Evolutionary conservation across 768 basidiomycete species (phyloP), one percentile per base, ranked within the genome.

Genomic region (Favolaschia claudopus): DNA sequence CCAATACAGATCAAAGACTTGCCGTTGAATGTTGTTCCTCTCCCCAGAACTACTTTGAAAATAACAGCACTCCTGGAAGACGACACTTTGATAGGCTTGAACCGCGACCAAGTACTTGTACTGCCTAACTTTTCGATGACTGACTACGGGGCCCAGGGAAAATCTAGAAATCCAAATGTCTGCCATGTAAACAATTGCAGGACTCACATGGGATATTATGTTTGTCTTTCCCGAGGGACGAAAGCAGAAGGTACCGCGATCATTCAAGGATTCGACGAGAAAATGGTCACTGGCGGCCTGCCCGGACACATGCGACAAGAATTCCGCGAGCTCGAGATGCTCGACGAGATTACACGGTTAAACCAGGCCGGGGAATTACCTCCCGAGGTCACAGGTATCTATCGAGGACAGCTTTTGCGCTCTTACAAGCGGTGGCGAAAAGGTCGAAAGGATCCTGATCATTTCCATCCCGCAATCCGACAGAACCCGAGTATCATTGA

Each of bases 291-390:
- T 17, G 60, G 66, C 12, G 66, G 67, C 7, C 63, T 67, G 8
- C 62, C 68, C 1, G 71, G 74, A 8, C 60, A 63, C 13, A 50
- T 78, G 3, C 55, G 72, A 29, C 72, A 77, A 53, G 76, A 77
- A 44, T 73, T 75, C 40, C 17, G 75, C 12, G 71, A 77, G 32
- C 46, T 76, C 1, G 73, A 77, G 33, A 17, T 76, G 1, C 57
- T 78, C 2, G 73, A 78, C 68, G 72, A 75, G 15, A 74, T 79
- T 6, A 75, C 74, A 1, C 48, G 46, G 2, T 31, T 73, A 19
- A 28, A 49, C 25, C 75, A 69, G 59, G 27, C 64, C 5, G 50
- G 58, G 0, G 63, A 57, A 24, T 51, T 76, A 7, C 62, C 66
- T 1, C 17, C 27, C 4, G 25, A 24, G 2, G 55, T 73, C 1